Conservation (phyloP, 345 rosid species). For the Limnanthes douglasii region DNA sequence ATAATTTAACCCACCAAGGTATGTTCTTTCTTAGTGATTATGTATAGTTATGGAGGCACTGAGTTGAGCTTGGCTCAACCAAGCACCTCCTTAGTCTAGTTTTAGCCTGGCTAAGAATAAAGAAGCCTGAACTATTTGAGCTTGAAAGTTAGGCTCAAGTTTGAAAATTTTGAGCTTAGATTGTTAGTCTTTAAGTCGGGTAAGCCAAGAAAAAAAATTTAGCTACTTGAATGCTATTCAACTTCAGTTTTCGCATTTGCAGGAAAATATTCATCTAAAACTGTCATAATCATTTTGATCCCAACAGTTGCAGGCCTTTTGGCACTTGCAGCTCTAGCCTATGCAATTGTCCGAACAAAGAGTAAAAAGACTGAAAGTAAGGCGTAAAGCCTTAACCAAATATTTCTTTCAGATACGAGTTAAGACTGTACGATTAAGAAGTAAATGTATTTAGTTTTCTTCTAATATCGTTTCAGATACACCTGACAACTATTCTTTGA, state of each 20-base stretch:
- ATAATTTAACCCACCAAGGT: not conserved
- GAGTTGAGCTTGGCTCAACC: not conserved
- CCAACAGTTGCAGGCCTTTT: not conserved
- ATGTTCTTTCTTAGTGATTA: not conserved
- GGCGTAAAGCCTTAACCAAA: not conserved
- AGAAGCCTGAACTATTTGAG: no score
- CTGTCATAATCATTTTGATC: constrained; percentile 2
- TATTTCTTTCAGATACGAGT: no score
- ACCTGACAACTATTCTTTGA: no score
- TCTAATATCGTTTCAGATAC: constrained; percentile 11
- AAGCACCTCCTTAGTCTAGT: no score
- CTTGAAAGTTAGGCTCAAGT: no score
- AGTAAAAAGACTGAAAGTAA: not conserved
- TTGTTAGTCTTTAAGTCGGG: no score
- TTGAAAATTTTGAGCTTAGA: no score
- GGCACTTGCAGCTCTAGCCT: not conserved
- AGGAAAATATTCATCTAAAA: constrained; percentile 1
- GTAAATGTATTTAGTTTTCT: not conserved
- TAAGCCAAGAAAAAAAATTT: no score
- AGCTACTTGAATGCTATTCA: not conserved
- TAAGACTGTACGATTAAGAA: not conserved
- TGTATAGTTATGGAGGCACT: not conserved
- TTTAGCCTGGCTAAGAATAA: no score
- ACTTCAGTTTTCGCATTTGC: constrained; percentile 1
- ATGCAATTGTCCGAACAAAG: not conserved